Conservation (phyloP, 192 early-diverging fungal species). For the Diversispora eburnea region DNA sequence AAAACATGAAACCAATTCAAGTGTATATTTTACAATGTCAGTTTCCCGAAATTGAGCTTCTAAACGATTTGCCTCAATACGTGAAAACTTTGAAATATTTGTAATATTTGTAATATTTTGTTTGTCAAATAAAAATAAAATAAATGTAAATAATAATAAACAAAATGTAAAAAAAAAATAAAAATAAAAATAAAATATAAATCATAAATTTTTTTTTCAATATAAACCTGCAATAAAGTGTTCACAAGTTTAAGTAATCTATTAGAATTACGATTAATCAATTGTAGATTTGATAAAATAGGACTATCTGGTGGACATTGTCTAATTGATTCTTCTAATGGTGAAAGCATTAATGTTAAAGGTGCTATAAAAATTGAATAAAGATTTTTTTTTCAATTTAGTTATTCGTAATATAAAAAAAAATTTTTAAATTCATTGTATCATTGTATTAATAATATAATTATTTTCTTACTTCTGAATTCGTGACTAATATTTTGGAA, state of each 20-base stretch:
- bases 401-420: neutral
- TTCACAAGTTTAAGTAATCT: slow-evolving; percentile 60
- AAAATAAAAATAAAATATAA: too few species aligned
- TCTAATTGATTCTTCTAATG: slow-evolving; percentile 45
- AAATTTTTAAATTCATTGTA: neutral
- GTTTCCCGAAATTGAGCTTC: slow-evolving; percentile 47
- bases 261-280: slow-evolving; percentile 49
- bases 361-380: slow-evolving; percentile 36
- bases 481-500: slow-evolving; percentile 48
- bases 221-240: slow-evolving; percentile 43
- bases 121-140: neutral
- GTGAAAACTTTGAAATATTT: slow-evolving; percentile 9
- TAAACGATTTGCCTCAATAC: neutral
- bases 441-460: neutral
- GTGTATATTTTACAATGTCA: slow-evolving; percentile 45
- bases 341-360: slow-evolving; percentile 54
- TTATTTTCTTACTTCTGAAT: slow-evolving; percentile 39
- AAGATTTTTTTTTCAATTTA: neutral
- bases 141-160: neutral
- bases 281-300: slow-evolving; percentile 30
- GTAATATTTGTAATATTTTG: neutral
- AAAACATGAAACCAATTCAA: slow-evolving; percentile 52
- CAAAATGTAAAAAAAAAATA: too few species aligned
- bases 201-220: too few species aligned
- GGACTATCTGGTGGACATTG: slow-evolving; percentile 31